phyloP scores from a whole-genome alignment of 2,329 filamentous ascomycete species.

The Magnaporthiopsis incrustans region DNA sequence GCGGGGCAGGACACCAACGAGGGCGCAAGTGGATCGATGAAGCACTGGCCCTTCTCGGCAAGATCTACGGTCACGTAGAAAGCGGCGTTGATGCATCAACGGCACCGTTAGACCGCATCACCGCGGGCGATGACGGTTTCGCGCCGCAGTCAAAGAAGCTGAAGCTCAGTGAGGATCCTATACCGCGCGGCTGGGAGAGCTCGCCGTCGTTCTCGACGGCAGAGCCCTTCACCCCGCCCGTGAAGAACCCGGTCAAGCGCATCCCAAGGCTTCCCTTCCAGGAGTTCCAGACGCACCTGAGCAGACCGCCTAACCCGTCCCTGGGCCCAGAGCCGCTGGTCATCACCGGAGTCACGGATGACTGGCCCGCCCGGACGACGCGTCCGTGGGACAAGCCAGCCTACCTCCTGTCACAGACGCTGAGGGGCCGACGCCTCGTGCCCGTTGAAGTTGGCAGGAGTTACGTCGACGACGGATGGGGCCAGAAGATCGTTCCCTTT shows the following conservation, averaged over 20 bases:
- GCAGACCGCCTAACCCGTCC: slow-evolving; percentile 23
- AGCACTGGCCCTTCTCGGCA: slow-evolving; percentile 36
- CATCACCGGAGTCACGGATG: slow-evolving; percentile 53
- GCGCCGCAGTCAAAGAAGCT: background rate
- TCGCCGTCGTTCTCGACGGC: slow-evolving; percentile 22
- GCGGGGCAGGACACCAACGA: slow-evolving; percentile 46
- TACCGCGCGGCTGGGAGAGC: slow-evolving; percentile 1
- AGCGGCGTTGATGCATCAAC: slow-evolving; percentile 11
- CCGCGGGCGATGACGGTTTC: background rate
- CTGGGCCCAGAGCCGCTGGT: slow-evolving; percentile 54
- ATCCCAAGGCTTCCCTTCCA: slow-evolving; percentile 43
- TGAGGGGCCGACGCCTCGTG: slow-evolving; percentile 70
- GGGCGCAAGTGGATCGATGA: slow-evolving; percentile 43
- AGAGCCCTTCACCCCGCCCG: slow-evolving; percentile 33
- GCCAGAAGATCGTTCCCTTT: slow-evolving; percentile 73
- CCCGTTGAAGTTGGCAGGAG: slow-evolving; percentile 80
- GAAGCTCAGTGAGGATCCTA: background rate
- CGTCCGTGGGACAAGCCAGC: slow-evolving; percentile 63
- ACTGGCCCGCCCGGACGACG: slow-evolving; percentile 70
- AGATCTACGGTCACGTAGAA: slow-evolving; percentile 13
- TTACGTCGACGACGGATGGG: slow-evolving; percentile 82
- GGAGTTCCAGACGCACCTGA: slow-evolving; percentile 55
- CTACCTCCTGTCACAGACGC: slow-evolving; percentile 68
- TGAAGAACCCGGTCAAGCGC: slow-evolving; percentile 32
- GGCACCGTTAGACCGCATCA: slow-evolving; percentile 6